A percentile compares a stretch with the other conserved stretches of the same genome.
Conservation (phyloP, 306 rosid species). For the Dryas drummondii region DNA sequence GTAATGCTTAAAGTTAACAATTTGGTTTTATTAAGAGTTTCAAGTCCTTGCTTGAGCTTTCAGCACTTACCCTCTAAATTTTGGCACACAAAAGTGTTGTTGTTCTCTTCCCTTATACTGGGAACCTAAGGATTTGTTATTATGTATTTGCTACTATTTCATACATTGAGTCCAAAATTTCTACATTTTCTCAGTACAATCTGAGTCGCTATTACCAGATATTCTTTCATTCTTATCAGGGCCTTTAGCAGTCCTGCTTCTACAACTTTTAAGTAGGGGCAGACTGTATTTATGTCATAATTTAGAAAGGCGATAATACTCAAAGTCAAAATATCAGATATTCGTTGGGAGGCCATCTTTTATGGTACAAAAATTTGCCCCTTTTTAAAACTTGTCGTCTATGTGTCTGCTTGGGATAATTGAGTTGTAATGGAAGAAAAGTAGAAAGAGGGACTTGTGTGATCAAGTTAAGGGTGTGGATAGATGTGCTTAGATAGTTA, state of each 20-base stretch:
- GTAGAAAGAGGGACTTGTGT: not conserved
- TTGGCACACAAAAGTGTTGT: too few species aligned
- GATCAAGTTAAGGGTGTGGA: not conserved
- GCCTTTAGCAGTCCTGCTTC: not conserved
- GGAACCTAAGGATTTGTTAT: too few species aligned
- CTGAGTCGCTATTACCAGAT: not conserved
- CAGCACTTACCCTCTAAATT: too few species aligned
- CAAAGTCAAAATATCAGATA: not conserved
- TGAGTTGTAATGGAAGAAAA: slow-evolving; percentile 1
- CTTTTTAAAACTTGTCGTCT: too few species aligned
- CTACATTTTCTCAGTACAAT: too few species aligned
- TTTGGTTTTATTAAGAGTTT: too few species aligned
- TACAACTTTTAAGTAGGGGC: too few species aligned
- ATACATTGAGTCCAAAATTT: too few species aligned
- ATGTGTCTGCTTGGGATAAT: not conserved
- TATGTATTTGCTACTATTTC: too few species aligned
- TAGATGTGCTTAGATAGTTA: not conserved
- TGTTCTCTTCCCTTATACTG: too few species aligned
- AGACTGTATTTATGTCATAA: not conserved
- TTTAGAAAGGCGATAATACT: not conserved
- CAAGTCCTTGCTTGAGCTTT: too few species aligned
- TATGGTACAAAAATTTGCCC: not conserved
- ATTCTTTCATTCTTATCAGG: not conserved
- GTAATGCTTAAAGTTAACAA: too few species aligned
- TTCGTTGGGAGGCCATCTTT: not conserved